Conservation (phyloP, 192 early-diverging fungal species). For the Coemansia sp. region DNA sequence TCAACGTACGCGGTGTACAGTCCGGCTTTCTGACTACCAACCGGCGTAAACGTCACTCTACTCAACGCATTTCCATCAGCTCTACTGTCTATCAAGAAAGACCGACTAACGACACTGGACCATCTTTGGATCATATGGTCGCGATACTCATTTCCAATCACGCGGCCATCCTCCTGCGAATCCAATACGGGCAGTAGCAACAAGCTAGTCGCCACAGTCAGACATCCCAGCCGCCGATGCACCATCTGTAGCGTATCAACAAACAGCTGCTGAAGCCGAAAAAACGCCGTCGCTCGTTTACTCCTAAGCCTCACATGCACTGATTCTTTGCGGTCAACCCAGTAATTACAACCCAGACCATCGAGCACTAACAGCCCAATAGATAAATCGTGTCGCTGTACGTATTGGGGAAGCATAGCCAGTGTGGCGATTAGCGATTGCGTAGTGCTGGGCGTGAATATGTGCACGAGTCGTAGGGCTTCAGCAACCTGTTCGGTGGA, state of each 20-base stretch:
- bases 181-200: conserved; percentile 28
- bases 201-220: conserved; percentile 28
- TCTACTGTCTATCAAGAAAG: conserved; percentile 36
- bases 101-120: conserved; percentile 21
- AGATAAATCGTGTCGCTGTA: not conserved
- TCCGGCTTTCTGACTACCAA: not conserved
- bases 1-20: conserved; percentile 4
- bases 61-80: not conserved
- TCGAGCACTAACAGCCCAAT: conserved; percentile 18
- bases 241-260: conserved; percentile 34
- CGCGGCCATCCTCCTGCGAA: conserved; percentile 8
- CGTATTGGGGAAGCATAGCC: conserved; percentile 30
- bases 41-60: conserved; percentile 15
- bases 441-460: conserved; percentile 37
- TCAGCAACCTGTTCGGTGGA: not conserved
- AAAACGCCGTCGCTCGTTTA: conserved; percentile 40
- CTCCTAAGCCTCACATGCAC: conserved; percentile 19
- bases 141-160: conserved; percentile 19
- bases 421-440: conserved; percentile 35
- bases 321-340: conserved; percentile 30
- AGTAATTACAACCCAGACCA: conserved; percentile 30
- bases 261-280: conserved; percentile 47
- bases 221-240: conserved; percentile 18
- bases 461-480: conserved; percentile 27
- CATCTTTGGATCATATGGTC: conserved; percentile 53